A percentile compares a stretch with the other conserved stretches of the same genome.
These are phyloP conservation scores for Trypanosoma scelopori DNA, from an alignment of 208 protist genomes.

Conservation along the genomic window DNA sequence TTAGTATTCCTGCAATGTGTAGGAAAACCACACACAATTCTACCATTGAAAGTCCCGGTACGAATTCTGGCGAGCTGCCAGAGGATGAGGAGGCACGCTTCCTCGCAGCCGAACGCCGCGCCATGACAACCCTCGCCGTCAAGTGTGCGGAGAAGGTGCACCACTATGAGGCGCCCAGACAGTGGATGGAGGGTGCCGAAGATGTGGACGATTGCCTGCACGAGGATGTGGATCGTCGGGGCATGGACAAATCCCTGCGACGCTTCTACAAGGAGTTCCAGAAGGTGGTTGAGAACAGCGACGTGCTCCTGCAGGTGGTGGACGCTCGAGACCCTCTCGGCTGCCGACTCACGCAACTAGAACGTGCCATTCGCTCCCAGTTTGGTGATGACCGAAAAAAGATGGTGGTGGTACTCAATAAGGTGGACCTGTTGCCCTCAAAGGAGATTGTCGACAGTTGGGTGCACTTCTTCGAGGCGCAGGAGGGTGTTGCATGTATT, in stretches of 20 bases:
- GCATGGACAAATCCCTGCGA: conserved; percentile 68
- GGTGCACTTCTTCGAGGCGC: conserved; percentile 83
- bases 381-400: conserved; percentile 92
- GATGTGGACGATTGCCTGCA: conserved; percentile 36
- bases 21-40: conserved; percentile 13
- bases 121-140: conserved; percentile 75
- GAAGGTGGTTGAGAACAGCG: conserved; percentile 90
- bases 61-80: background rate
- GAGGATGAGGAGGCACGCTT: conserved; percentile 40
- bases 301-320: conserved; percentile 97
- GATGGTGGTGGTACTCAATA: conserved; percentile 97
- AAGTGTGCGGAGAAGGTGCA: conserved; percentile 70
- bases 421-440: conserved; percentile 96
- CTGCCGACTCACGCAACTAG: conserved; percentile 92
- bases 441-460: conserved; percentile 89
- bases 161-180: conserved; percentile 69
- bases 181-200: conserved; percentile 19
- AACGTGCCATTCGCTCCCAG: conserved; percentile 88
- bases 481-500: conserved; percentile 79
- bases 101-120: conserved; percentile 45
- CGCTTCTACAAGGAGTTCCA: conserved; percentile 92
- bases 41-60: background rate
- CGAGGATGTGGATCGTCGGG: conserved; percentile 56
- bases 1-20: conserved; percentile 54
- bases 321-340: conserved; percentile 97